Evolutionary conservation across 805 yeast species (phyloP).

Genomic region (Nakazawaea ambrosiae): DNA sequence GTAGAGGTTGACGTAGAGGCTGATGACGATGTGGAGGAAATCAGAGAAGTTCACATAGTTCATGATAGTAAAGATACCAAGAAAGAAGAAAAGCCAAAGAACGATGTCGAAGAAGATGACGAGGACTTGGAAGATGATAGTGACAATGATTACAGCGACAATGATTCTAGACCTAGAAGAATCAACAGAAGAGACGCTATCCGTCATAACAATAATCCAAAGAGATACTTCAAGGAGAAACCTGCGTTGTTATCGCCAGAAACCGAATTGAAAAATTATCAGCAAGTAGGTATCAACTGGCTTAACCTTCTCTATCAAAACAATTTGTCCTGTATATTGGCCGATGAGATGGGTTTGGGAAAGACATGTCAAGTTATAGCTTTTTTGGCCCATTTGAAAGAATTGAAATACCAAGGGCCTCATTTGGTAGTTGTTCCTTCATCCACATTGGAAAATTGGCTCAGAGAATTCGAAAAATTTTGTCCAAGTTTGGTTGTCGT

Average conservation of each 20-base stretch:
- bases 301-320: conserved; percentile 69
- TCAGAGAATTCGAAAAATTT: conserved; percentile 86
- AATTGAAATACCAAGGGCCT: conserved; percentile 56
- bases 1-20: conserved; percentile 38
- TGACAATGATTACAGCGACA: conserved; percentile 22
- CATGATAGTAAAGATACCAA: not conserved
- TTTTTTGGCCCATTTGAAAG: conserved; percentile 79
- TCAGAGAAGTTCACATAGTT: conserved; percentile 12
- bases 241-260: conserved; percentile 63
- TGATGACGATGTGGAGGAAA: conserved; percentile 21
- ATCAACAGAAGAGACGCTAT: not conserved
- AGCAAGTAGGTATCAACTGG: conserved; percentile 98
- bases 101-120: conserved; percentile 42
- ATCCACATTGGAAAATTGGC: conserved; percentile 95
- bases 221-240: conserved; percentile 53
- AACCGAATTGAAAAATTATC: conserved; percentile 75
- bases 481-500: conserved; percentile 77
- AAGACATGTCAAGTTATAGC: conserved; percentile 96
- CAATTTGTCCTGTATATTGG: conserved; percentile 83
- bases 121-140: conserved; percentile 23
- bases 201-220: conserved; percentile 11
- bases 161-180: conserved; percentile 2
- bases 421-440: conserved; percentile 95
- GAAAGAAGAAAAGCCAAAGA: conserved; percentile 2
- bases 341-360: conserved; percentile 99